These are phyloP conservation scores for Daedaleopsis sinensis DNA, from an alignment of 768 basidiomycete genomes.

Conservation along the genomic window DNA sequence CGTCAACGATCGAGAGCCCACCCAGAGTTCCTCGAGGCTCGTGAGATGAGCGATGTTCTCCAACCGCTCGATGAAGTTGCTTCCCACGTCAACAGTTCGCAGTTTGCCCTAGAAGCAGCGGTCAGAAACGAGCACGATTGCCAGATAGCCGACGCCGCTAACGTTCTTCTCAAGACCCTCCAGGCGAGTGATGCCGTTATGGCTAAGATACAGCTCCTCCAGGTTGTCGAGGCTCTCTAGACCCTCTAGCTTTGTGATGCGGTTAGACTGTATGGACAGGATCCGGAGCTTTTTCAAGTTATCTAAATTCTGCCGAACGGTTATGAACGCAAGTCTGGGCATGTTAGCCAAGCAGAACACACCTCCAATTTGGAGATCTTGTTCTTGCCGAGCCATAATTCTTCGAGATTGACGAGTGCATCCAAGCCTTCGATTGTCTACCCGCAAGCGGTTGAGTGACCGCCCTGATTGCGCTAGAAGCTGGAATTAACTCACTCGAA, in stretches of 20 bases:
- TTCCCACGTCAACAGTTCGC: conserved; percentile 84
- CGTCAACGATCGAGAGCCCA: conserved; percentile 32
- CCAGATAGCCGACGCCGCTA: conserved; percentile 26
- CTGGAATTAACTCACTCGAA: conserved; percentile 64
- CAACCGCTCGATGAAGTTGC: conserved; percentile 77
- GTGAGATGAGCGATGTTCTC: conserved; percentile 82
- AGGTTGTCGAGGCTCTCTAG: conserved; percentile 72
- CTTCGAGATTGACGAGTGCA: conserved; percentile 78
- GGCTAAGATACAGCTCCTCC: conserved; percentile 91
- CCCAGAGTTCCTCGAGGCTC: conserved; percentile 93
- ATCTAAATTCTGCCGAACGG: conserved; percentile 59
- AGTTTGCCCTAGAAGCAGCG: conserved; percentile 53
- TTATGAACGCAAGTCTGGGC: neutral
- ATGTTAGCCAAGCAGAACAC: conserved; percentile 5
- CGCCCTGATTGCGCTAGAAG: too few species aligned
- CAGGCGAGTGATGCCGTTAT: conserved; percentile 84
- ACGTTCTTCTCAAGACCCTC: conserved; percentile 90
- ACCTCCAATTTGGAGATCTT: conserved; percentile 91
- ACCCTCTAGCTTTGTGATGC: conserved; percentile 86
- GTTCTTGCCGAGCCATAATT: conserved; percentile 98
- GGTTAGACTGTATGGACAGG: conserved; percentile 91
- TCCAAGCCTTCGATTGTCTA: conserved; percentile 90
- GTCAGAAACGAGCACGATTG: neutral
- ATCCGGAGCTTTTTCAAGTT: conserved; percentile 77
- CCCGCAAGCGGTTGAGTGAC: neutral